Percentiles rank a stretch among this genome's conserved stretches.
These are phyloP conservation scores for Trypanosoma scelopori DNA, from an alignment of 208 protist genomes.

Conservation along the genomic window DNA sequence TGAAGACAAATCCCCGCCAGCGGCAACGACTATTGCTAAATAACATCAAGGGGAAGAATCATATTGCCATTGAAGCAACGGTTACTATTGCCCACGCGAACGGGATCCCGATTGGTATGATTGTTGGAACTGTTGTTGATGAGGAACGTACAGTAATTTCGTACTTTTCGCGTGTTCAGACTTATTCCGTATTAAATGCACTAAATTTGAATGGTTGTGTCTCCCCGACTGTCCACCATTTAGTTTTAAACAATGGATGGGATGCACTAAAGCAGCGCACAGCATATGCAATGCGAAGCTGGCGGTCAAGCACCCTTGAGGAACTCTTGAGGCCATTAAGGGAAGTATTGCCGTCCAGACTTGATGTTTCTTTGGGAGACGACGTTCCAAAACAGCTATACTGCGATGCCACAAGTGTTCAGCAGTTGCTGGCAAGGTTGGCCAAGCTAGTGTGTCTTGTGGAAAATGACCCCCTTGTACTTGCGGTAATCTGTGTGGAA, in stretches of 20 bases:
- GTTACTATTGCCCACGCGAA: slow-evolving; percentile 34
- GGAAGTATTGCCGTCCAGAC: background rate
- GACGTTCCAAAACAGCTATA: slow-evolving; percentile 2
- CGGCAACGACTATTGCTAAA: slow-evolving; percentile 33
- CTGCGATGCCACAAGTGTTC: slow-evolving; percentile 3
- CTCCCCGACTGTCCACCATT: slow-evolving; percentile 11
- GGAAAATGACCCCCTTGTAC: background rate
- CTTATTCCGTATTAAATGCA: slow-evolving; percentile 9
- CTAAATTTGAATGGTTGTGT: background rate
- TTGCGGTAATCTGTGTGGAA: background rate
- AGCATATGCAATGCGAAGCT: slow-evolving; percentile 30
- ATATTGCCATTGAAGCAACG: slow-evolving; percentile 27
- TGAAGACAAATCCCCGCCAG: slow-evolving; percentile 22
- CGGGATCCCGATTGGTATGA: slow-evolving; percentile 33
- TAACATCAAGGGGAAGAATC: slow-evolving; percentile 20
- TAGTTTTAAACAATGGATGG: slow-evolving; percentile 28
- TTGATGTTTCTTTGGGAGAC: background rate
- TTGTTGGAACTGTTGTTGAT: slow-evolving; percentile 33
- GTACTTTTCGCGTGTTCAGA: slow-evolving; percentile 28
- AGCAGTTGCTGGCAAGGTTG: background rate
- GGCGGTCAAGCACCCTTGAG: slow-evolving; percentile 26
- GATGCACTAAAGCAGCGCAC: slow-evolving; percentile 34
- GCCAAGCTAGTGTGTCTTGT: background rate
- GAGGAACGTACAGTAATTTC: slow-evolving; percentile 36
- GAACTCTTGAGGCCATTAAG: slow-evolving; percentile 24